Percentiles rank a stretch among this genome's conserved stretches.
These are phyloP conservation scores for Sporothrix euskadiensis DNA, from an alignment of 2,329 filamentous ascomycete species.

Conservation along the genomic window DNA sequence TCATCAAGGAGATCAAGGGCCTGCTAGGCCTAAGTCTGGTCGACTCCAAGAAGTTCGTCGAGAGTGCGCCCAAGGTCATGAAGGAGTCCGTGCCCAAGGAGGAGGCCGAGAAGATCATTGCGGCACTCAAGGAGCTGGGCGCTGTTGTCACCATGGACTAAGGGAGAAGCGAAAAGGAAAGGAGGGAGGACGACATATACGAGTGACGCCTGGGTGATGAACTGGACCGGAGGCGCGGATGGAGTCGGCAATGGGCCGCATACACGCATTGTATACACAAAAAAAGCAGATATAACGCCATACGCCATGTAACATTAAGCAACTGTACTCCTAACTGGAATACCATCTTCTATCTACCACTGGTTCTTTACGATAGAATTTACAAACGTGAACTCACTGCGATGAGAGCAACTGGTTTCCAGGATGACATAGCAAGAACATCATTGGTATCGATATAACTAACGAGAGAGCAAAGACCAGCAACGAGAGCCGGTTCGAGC, in stretches of 20 bases:
- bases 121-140: slow-evolving; percentile 88
- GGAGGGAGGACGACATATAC: neutral
- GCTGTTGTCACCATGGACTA: slow-evolving; percentile 88
- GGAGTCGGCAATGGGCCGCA: neutral
- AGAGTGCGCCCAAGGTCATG: slow-evolving; percentile 96
- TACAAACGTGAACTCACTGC: neutral
- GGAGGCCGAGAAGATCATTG: slow-evolving; percentile 96
- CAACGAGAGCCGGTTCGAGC: neutral
- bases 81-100: slow-evolving; percentile 99
- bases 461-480: neutral
- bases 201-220: neutral
- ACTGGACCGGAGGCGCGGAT: too few relatives aligned
- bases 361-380: neutral
- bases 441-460: slow-evolving; percentile 9
- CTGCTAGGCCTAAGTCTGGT: slow-evolving; percentile 94
- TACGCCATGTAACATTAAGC: slow-evolving; percentile 37
- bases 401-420: neutral
- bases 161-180: slow-evolving; percentile 41
- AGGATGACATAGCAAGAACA: neutral
- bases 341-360: slow-evolving; percentile 18
- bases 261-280: slow-evolving; percentile 35
- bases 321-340: slow-evolving; percentile 31
- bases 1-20: slow-evolving; percentile 99
- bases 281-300: slow-evolving; percentile 34
- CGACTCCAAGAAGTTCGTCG: slow-evolving; percentile 99